phyloP scores from a whole-genome alignment of 1,139 yeast genomes.

The Pichia norvegensis region DNA sequence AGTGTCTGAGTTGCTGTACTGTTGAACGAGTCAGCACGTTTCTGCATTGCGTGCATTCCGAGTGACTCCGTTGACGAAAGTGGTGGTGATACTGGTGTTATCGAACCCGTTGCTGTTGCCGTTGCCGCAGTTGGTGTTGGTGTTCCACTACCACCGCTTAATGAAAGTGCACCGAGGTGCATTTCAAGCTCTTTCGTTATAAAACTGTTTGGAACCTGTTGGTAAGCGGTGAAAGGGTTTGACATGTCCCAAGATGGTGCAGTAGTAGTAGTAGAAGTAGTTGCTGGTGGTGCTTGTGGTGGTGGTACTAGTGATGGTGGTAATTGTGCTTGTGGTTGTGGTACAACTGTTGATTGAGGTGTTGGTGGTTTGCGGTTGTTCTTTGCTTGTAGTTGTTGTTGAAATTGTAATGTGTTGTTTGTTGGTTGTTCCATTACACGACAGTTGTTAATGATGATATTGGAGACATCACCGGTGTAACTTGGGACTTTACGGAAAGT shows the following conservation, averaged over 20 bases:
- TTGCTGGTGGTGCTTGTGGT: background rate
- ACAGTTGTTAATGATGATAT: conserved; percentile 23
- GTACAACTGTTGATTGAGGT: background rate
- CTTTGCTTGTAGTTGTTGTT: conserved; percentile 17
- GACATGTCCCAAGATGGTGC: no score
- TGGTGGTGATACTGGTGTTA: conserved; percentile 10
- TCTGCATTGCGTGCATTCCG: conserved; percentile 1
- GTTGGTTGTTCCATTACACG: conserved; percentile 26
- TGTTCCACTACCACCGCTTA: conserved; percentile 6
- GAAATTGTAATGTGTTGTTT: conserved; percentile 21
- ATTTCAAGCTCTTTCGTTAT: conserved; percentile 16
- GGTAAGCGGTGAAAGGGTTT: background rate
- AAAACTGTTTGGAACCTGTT: background rate
- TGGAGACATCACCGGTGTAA: conserved; percentile 23
- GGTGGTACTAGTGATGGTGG: conserved; percentile 6
- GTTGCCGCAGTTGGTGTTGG: background rate
- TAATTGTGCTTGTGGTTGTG: conserved; percentile 4
- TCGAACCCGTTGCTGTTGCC: background rate
- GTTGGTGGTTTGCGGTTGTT: conserved; percentile 2
- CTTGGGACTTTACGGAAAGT: conserved; percentile 25
- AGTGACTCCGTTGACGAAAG: conserved; percentile 8
- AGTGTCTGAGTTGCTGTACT: background rate
- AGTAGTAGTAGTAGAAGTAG: no score
- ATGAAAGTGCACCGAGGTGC: conserved; percentile 15
- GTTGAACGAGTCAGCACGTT: conserved; percentile 2